These are phyloP conservation scores for Aspergillus intermedius DNA, from an alignment of 2,329 filamentous ascomycete species.

Conservation along the genomic window DNA sequence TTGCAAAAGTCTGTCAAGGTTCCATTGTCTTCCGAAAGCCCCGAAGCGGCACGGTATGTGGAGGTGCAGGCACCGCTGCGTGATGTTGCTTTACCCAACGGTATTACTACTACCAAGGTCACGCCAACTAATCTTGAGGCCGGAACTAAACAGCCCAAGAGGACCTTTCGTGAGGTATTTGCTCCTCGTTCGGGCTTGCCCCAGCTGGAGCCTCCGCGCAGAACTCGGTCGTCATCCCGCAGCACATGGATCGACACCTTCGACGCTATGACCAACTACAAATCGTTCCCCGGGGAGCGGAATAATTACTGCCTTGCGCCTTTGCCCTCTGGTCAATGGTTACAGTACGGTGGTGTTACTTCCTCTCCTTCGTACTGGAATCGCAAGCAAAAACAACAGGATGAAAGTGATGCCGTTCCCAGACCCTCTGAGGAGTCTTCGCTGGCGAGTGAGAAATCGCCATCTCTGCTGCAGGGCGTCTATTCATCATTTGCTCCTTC, in stretches of 20 bases:
- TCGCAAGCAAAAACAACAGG: conserved; percentile 29
- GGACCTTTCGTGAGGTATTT: conserved; percentile 42
- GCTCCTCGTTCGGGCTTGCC: conserved; percentile 32
- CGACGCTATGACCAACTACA: conserved; percentile 31
- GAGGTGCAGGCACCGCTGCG: conserved; percentile 48
- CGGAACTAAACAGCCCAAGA: conserved; percentile 23
- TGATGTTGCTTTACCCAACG: conserved; percentile 64
- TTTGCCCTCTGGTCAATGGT: conserved; percentile 37
- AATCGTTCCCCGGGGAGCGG: conserved; percentile 28
- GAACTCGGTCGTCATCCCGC: conserved; percentile 27
- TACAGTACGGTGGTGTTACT: conserved; percentile 36
- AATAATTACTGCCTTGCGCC: conserved; percentile 36
- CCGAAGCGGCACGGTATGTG: conserved; percentile 28
- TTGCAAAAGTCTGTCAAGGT: conserved; percentile 51
- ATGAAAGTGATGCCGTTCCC: conserved; percentile 16
- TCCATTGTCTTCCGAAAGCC: conserved; percentile 30
- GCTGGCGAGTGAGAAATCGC: conserved; percentile 25
- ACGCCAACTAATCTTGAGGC: conserved; percentile 43
- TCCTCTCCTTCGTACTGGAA: conserved; percentile 34
- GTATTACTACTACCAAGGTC: conserved; percentile 64
- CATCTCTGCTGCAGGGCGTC: conserved; percentile 35
- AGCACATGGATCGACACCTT: conserved; percentile 38
- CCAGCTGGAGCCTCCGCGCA: conserved; percentile 36
- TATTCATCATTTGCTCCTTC: conserved; percentile 46
- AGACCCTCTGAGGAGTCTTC: conserved; percentile 22